These are phyloP conservation scores for Fusarium marasasianum DNA, from an alignment of 2,329 filamentous ascomycete genomes.

Conservation along the genomic window DNA sequence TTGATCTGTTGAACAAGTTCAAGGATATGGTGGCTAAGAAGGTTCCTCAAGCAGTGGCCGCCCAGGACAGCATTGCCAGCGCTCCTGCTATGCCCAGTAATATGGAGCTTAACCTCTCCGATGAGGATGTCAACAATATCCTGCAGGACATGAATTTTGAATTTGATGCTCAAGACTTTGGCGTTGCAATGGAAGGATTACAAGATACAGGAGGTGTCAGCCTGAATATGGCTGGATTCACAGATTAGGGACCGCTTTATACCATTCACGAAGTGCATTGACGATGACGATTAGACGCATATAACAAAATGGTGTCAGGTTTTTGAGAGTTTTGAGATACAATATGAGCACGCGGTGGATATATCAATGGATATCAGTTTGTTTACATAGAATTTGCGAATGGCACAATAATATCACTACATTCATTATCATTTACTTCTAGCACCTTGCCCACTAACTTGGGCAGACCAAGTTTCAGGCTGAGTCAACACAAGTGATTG, in stretches of 20 bases:
- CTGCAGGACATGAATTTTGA: conserved; percentile 57
- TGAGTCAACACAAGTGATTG: neutral
- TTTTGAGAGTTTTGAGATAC: neutral
- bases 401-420: neutral
- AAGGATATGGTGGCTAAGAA: conserved; percentile 55
- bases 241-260: conserved; percentile 37
- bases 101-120: conserved; percentile 50
- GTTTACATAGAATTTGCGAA: neutral
- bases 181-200: conserved; percentile 41
- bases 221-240: conserved; percentile 37
- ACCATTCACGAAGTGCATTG: conserved; percentile 32
- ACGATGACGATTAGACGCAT: conserved; percentile 6
- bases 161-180: conserved; percentile 46
- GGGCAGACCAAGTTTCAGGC: neutral
- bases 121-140: conserved; percentile 53
- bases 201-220: conserved; percentile 46
- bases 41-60: conserved; percentile 29
- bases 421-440: neutral
- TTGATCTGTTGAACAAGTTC: conserved; percentile 62
- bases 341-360: conserved; percentile 2
- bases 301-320: neutral
- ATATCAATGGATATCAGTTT: neutral
- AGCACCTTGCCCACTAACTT: neutral
- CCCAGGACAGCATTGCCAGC: neutral
- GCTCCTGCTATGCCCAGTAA: conserved; percentile 40